A percentile compares a stretch with the other conserved stretches of the same genome.
phyloP scores from a whole-genome alignment of 2,329 filamentous ascomycete genomes.

The Claviceps pazoutovae region DNA sequence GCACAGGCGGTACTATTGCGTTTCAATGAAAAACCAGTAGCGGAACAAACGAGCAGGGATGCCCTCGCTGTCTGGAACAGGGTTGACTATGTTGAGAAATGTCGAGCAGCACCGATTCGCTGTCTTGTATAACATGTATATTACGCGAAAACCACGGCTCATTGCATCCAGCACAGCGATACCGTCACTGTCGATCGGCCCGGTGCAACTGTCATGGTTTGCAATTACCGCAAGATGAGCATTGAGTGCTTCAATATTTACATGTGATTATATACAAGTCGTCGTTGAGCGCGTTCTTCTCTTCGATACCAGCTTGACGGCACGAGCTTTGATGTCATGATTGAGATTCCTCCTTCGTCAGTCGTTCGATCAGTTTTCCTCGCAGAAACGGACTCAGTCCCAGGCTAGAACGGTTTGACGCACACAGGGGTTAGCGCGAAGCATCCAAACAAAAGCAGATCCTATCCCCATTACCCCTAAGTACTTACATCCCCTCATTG shows the following conservation, averaged over 20 bases:
- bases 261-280: neutral
- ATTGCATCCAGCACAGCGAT: neutral
- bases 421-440: conserved; percentile 10
- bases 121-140: too few relatives aligned
- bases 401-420: conserved; percentile 10
- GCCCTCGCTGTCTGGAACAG: neutral
- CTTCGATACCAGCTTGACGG: neutral
- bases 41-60: neutral
- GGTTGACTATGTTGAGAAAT: neutral
- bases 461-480: neutral
- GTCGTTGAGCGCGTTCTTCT: neutral
- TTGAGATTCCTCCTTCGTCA: conserved; percentile 30
- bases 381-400: conserved; percentile 30
- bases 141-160: too few relatives aligned
- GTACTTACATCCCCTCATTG: conserved; percentile 51
- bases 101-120: too few relatives aligned
- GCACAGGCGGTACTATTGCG: neutral
- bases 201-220: neutral
- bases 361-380: conserved; percentile 37
- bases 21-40: neutral
- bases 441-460: neutral
- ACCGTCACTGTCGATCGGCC: neutral
- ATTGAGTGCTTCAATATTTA: neutral
- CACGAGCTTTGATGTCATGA: neutral
- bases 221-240: neutral